Evolutionary conservation across 2,329 filamentous ascomycete species (phyloP).

Genomic region (Colletotrichum gigasporum): DNA sequence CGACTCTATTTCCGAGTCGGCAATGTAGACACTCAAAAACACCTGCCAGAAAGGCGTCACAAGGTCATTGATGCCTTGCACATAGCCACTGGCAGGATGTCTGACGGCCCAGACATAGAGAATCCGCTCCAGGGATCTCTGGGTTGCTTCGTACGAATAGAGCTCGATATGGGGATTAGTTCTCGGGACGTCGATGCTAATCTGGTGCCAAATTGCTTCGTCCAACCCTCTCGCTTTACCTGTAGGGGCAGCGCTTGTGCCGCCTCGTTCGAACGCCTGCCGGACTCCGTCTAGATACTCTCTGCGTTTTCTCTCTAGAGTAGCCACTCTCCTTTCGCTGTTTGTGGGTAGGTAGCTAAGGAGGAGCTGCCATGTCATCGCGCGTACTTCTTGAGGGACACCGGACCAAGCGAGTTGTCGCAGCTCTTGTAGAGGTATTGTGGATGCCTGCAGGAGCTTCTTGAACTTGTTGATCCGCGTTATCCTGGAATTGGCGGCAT

Average conservation of each 20-base stretch:
- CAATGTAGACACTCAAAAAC: conserved; percentile 93
- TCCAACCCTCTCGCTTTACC: conserved; percentile 77
- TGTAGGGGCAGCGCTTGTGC: conserved; percentile 36
- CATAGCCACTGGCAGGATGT: conserved; percentile 96
- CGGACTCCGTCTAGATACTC: conserved; percentile 95
- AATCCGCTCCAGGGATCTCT: conserved; percentile 92
- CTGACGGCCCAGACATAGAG: conserved; percentile 98
- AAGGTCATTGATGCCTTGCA: conserved; percentile 98
- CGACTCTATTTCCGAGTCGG: conserved; percentile 89
- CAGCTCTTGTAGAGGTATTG: conserved; percentile 85
- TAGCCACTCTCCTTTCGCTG: conserved; percentile 88
- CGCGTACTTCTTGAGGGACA: conserved; percentile 91
- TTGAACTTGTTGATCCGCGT: conserved; percentile 99
- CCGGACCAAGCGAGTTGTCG: conserved; percentile 92
- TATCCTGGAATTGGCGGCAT: conserved; percentile 87
- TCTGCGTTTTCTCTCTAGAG: conserved; percentile 92
- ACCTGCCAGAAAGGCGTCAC: conserved; percentile 99
- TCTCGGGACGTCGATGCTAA: conserved; percentile 96
- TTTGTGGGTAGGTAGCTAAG: conserved; percentile 97
- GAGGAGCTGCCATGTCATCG: conserved; percentile 98
- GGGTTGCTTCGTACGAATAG: conserved; percentile 95
- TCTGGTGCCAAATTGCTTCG: conserved; percentile 99
- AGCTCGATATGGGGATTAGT: conserved; percentile 96
- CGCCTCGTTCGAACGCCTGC: conserved; percentile 73
- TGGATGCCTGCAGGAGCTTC: conserved; percentile 89